Conservation (phyloP, 441 rosid genomes). For the Populus hybrid region DNA sequence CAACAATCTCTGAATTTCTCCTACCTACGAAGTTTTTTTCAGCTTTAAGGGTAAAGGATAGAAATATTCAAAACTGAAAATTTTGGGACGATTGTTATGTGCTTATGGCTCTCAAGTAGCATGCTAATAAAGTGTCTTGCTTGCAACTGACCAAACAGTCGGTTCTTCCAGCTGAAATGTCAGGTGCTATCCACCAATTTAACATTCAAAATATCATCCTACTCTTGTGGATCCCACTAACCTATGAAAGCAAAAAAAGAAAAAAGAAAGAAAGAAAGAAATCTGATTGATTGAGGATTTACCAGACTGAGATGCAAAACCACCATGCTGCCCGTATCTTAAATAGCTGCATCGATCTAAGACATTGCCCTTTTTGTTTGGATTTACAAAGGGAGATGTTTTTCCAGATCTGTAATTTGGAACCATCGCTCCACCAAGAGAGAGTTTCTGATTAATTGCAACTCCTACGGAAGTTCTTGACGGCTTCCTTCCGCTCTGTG, state of each 20-base stretch:
- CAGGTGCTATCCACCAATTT: not conserved
- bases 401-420: conserved; percentile 48
- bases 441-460: conserved; percentile 52
- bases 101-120: not conserved
- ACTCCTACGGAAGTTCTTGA: conserved; percentile 42
- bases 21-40: conserved; percentile 34
- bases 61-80: not conserved
- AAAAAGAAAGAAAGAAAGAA: too few relatives aligned
- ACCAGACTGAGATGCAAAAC: conserved; percentile 26
- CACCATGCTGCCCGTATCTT: conserved; percentile 29
- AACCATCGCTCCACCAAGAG: conserved; percentile 73
- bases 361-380: conserved; percentile 29
- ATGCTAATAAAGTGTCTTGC: not conserved
- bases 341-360: conserved; percentile 28
- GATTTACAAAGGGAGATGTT: conserved; percentile 14
- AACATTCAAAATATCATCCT: not conserved
- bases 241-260: not conserved
- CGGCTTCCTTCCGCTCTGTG: conserved; percentile 56
- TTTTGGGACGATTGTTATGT: not conserved
- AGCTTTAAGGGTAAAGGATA: not conserved
- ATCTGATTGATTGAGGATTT: not conserved
- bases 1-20: conserved; percentile 49
- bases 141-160: not conserved
- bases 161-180: not conserved
- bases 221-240: not conserved